A percentile compares a stretch with the other conserved stretches of the same genome.
These are phyloP conservation scores for Strobilomyces confusus DNA, from an alignment of 768 basidiomycete genomes.

Conservation along the genomic window DNA sequence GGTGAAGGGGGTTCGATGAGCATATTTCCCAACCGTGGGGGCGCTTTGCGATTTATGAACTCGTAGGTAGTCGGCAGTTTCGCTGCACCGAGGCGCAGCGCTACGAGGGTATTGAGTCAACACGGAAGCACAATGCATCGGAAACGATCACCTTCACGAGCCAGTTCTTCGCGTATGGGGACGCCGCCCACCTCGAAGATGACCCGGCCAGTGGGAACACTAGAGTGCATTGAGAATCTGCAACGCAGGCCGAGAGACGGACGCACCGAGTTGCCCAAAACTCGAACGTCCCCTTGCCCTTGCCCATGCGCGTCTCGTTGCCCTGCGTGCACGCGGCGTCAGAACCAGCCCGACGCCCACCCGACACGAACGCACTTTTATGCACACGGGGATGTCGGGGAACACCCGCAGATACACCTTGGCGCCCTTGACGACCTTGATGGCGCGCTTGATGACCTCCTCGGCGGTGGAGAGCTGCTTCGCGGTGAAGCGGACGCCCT, in stretches of 20 bases:
- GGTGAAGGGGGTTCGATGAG: constrained; percentile 41
- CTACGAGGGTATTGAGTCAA: constrained; percentile 37
- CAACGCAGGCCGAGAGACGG: neutral
- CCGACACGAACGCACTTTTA: constrained; percentile 60
- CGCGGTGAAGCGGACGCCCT: constrained; percentile 76
- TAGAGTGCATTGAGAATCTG: constrained; percentile 27
- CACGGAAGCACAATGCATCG: neutral
- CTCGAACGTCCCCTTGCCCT: constrained; percentile 97
- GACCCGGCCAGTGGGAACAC: constrained; percentile 84
- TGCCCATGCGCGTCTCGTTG: constrained; percentile 99
- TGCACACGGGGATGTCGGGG: constrained; percentile 95
- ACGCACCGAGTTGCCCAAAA: constrained; percentile 93
- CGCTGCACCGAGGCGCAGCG: constrained; percentile 79
- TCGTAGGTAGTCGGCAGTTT: constrained; percentile 89
- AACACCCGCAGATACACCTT: constrained; percentile 89
- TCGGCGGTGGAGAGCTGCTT: constrained; percentile 87
- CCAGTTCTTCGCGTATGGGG: constrained; percentile 88
- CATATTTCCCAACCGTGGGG: constrained; percentile 71
- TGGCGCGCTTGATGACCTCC: constrained; percentile 83
- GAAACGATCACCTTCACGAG: constrained; percentile 69
- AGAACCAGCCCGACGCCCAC: neutral
- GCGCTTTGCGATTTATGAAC: constrained; percentile 67
- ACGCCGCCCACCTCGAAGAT: constrained; percentile 92
- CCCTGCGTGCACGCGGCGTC: constrained; percentile 47
- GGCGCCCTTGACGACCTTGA: constrained; percentile 85